Percentiles rank a stretch among this genome's conserved stretches.
Evolutionary conservation across 805 yeast genomes (phyloP).

Genomic region (Saccharomycopsis oosterbeekiorum): DNA sequence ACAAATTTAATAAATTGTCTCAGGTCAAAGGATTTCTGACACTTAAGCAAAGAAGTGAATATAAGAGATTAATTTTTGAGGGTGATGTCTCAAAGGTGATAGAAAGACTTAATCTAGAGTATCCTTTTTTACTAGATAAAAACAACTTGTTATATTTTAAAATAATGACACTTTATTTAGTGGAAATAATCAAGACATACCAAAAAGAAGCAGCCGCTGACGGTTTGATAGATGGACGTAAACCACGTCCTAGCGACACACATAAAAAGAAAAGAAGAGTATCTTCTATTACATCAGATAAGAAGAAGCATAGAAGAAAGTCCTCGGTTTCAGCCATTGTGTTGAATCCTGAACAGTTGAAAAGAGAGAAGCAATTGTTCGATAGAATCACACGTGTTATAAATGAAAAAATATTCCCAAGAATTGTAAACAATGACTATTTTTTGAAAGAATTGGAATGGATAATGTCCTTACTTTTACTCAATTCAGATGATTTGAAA

Average conservation of each 20-base stretch:
- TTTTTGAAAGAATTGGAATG: slow-evolving; percentile 67
- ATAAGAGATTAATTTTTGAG: slow-evolving; percentile 41
- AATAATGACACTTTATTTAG: slow-evolving; percentile 58
- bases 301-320: slow-evolving; percentile 13
- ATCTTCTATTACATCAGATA: slow-evolving; percentile 8
- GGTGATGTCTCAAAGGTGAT: slow-evolving; percentile 59
- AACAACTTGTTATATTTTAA: slow-evolving; percentile 62
- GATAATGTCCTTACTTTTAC: slow-evolving; percentile 70
- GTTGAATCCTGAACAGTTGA: slow-evolving; percentile 8
- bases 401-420: slow-evolving; percentile 48
- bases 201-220: slow-evolving; percentile 22
- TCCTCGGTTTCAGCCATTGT: slow-evolving; percentile 2
- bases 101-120: slow-evolving; percentile 42
- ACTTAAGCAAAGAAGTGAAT: slow-evolving; percentile 41
- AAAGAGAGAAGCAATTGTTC: slow-evolving; percentile 39
- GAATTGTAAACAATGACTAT: slow-evolving; percentile 46
- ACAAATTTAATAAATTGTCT: background rate
- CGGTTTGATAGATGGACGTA: background rate
- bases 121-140: slow-evolving; percentile 56
- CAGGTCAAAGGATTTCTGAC: slow-evolving; percentile 35
- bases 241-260: background rate
- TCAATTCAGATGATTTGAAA: slow-evolving; percentile 19
- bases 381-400: slow-evolving; percentile 48
- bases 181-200: slow-evolving; percentile 68
- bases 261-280: slow-evolving; percentile 10